Base-by-base conservation (phyloP, 116 monocot genomes). In the Zostera marina region DNA sequence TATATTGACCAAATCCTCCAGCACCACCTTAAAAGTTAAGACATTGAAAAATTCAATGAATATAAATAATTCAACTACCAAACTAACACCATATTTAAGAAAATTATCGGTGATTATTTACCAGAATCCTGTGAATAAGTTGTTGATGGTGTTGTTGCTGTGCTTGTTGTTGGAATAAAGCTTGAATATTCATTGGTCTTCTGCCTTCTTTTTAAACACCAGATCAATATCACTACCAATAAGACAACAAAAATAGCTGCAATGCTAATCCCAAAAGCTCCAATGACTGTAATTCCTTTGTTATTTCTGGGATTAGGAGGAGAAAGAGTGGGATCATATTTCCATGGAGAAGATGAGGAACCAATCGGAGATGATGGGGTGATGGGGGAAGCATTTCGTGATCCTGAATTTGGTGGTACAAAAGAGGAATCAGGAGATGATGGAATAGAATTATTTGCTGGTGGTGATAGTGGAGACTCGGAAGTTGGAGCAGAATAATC, bases 61-160 rank as follows among this genome's bases (percentile, higher is more conserved):
- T 14, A 26, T 3, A 38, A 32, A 17, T 11, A 56, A 45, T 17
- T 14, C 8, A 26, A 46, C 19, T 15, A 24, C 54, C 55, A 41
- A 56, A n/a, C 41, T 4, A 24, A 12, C 12, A 22, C 48, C 15
- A 17, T 16, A 19, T 21, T 7, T 16, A 10, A 51, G 9, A 51
- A 51, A 10, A 20, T 16, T 51, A 19, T 51, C 0, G 20, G 9
- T 51, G 16, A 51, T 51, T 2, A 24, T 63, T 53, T 66, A 76
- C 88, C 88, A 74, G 83, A 88, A 43, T 71, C 65, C 39, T 72
- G 70, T 12, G 80, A 77, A 39, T 83, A 77, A 40, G 62, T 3
- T 11, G 46, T 14, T 14, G 79, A n/a, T n/a, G n/a, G n/a, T n/a
- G n/a, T n/a, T n/a, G n/a, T n/a, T n/a, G n/a, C n/a, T n/a, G 79